These are phyloP conservation scores for Pyrus communis DNA, from an alignment of 306 rosid genomes.

Conservation along the genomic window DNA sequence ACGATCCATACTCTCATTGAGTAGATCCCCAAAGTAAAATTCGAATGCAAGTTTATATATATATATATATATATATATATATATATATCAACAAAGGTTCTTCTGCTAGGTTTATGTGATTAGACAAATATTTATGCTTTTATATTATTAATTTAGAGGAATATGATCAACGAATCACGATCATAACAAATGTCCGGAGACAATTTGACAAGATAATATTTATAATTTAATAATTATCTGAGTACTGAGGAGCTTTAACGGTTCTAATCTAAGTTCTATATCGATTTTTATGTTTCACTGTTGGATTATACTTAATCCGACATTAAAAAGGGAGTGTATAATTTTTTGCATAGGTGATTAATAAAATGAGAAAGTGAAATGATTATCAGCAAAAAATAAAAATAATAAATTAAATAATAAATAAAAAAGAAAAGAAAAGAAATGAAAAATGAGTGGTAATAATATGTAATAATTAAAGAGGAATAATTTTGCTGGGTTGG, in stretches of 20 bases:
- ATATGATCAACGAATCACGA: too few species aligned
- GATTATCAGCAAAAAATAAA: not conserved
- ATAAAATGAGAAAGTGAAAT: not conserved
- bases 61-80: too few species aligned
- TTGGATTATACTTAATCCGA: not conserved
- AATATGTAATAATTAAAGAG: slow-evolving; percentile 36
- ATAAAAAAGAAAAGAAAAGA: not conserved
- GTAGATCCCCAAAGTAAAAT: not conserved
- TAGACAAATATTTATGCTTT: too few species aligned
- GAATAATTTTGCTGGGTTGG: slow-evolving; percentile 40
- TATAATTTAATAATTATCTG: too few species aligned
- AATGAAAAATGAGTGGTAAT: not conserved
- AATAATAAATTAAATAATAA: not conserved
- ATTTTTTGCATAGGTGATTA: not conserved
- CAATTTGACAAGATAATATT: too few species aligned
- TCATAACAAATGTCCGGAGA: too few species aligned
- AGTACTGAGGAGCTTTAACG: not conserved
- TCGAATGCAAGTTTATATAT: not conserved
- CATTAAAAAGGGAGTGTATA: too few species aligned
- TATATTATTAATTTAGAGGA: too few species aligned
- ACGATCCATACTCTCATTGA: not conserved
- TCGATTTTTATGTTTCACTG: too few species aligned
- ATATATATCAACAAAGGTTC: too few species aligned
- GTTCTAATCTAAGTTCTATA: not conserved
- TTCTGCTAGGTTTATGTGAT: too few species aligned